Evolutionary conservation across 257 asterid species (phyloP), one percentile per base, ranked within the genome.

Genomic region (Solanum megistacrolobum): DNA sequence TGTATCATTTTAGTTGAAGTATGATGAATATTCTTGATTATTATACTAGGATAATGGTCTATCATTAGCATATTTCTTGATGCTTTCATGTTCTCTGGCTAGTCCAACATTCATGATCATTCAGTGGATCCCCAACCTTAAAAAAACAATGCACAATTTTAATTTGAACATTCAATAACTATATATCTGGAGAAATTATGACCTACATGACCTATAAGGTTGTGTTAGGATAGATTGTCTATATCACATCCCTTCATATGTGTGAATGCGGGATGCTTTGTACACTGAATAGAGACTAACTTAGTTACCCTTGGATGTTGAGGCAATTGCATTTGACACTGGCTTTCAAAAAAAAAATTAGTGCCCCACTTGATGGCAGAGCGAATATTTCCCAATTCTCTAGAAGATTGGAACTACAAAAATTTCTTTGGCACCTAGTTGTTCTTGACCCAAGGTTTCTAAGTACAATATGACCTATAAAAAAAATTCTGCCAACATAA

Each of bases 21-120:
- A 43, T 12, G 52, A 43, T 43, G 52, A 43, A 12, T 43, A 43
- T 43, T 43, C 52, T 43, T 43, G 52, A 43, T 43, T 43, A 12
- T 43, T 5, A 43, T 43, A 43, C 48, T 43, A 43, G 48, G 48
- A 43, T 11, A 11, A 12, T 71, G 58, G 58, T 94, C 98, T 79
- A 96, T 93, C 90, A 90, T 91, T 62, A 92, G 32, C 3, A 96
- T 89, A 13, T 88, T 93, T 84, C 96, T 89, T 1, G 96, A 94
- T 11, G 96, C 92, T 71, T 91, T 86, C 99, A 96, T 94, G 92
- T 93, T 92, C 85, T 95, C 98, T 23, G 98, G 98, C 89, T 88
- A 14, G 86, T 66, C 99, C 99, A 95, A 76, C 98, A 96, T 38
- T 91, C 92, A n/a, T 96, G 98, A 86, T 96, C 99, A 86, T 89